A percentile compares a stretch with the other conserved stretches of the same genome.
Conservation (phyloP, 2,329 filamentous ascomycete species). For the Neophaeococcomyces aloes region DNA sequence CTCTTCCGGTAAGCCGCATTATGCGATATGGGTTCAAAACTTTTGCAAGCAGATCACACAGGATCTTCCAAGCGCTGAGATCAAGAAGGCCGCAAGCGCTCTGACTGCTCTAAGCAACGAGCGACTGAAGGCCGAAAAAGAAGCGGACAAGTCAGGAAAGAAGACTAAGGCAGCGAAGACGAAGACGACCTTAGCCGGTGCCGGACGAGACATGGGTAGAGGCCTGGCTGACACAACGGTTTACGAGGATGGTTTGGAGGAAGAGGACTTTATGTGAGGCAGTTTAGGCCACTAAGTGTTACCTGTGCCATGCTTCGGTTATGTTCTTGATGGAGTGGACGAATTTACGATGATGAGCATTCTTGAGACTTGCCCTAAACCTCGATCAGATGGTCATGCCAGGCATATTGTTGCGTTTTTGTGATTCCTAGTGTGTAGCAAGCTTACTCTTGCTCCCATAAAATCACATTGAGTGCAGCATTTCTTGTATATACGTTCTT, state of each 20-base stretch:
- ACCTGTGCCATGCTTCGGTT: neutral
- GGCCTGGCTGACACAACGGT: constrained; percentile 56
- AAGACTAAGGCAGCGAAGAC: constrained; percentile 95
- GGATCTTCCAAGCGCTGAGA: constrained; percentile 81
- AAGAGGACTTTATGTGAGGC: constrained; percentile 41
- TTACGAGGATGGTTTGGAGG: constrained; percentile 78
- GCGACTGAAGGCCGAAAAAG: constrained; percentile 98
- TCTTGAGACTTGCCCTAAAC: too few species aligned
- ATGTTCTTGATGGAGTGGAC: neutral
- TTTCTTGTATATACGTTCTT: too few species aligned
- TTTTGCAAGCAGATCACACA: constrained; percentile 78
- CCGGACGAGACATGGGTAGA: constrained; percentile 45
- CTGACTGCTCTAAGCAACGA: constrained; percentile 90
- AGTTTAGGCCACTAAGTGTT: neutral
- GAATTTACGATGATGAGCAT: neutral
- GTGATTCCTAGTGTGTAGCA: neutral
- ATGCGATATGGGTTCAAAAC: constrained; percentile 80
- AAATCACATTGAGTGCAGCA: neutral
- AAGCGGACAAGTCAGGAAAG: constrained; percentile 85
- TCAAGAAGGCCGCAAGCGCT: constrained; percentile 86
- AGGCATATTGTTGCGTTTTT: too few species aligned
- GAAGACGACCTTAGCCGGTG: constrained; percentile 67
- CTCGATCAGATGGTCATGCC: too few species aligned
- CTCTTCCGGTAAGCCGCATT: constrained; percentile 81
- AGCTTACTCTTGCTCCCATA: neutral